These are phyloP conservation scores for Metrosideros polymorpha DNA, from an alignment of 441 rosid species.

Conservation along the genomic window DNA sequence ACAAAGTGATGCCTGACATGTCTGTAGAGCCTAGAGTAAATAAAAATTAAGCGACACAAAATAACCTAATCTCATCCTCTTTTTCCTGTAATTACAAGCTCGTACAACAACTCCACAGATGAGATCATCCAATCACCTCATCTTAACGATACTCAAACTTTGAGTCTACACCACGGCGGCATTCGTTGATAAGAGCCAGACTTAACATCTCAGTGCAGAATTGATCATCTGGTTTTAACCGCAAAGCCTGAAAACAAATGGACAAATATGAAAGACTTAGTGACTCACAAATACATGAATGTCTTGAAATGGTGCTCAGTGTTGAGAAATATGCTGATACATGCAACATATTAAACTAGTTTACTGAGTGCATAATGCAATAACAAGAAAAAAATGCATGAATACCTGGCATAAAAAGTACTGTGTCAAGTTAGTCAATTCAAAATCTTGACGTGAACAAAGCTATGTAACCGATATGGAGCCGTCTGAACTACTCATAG, in stretches of 20 bases:
- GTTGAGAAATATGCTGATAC: background rate
- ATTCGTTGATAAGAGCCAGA: slow-evolving; percentile 66
- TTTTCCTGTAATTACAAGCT: background rate
- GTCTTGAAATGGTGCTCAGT: background rate
- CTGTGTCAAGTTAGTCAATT: background rate
- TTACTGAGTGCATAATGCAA: background rate
- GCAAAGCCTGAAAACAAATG: slow-evolving; percentile 48
- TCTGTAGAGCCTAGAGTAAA: background rate
- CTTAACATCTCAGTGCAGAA: slow-evolving; percentile 86
- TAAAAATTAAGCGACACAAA: background rate
- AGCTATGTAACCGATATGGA: background rate
- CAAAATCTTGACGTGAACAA: background rate
- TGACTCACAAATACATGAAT: background rate
- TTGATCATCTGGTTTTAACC: slow-evolving; percentile 80
- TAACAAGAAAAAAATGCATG: background rate
- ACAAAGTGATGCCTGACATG: background rate
- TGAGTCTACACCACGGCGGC: slow-evolving; percentile 45
- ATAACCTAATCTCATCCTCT: background rate
- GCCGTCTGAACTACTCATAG: background rate
- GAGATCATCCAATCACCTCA: background rate
- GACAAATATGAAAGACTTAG: background rate
- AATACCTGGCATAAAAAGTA: background rate
- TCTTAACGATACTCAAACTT: slow-evolving; percentile 34
- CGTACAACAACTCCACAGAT: background rate
- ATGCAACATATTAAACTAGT: background rate